phyloP scores from a whole-genome alignment of 176 grass and related monocot species.

The Elymus sibiricus region DNA sequence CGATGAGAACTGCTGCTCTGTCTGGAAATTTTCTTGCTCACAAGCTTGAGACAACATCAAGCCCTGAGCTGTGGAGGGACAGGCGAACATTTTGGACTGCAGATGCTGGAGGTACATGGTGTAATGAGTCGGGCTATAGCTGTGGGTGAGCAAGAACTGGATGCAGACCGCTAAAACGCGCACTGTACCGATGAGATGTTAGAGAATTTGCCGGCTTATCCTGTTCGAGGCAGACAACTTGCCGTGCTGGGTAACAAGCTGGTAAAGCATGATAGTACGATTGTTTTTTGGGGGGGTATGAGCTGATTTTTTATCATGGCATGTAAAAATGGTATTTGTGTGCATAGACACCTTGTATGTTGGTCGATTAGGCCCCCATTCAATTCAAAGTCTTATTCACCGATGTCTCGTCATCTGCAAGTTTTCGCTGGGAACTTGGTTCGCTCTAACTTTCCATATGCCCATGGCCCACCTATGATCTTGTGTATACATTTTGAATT shows the following conservation, averaged over 20 bases:
- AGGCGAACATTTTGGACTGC: not conserved
- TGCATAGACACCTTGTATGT: not conserved
- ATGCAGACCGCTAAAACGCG: not conserved
- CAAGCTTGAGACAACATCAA: constrained; percentile 27
- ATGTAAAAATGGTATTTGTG: not conserved
- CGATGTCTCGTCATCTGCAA: not conserved
- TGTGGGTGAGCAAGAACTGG: not conserved
- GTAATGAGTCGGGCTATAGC: not conserved
- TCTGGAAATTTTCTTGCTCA: constrained; percentile 69
- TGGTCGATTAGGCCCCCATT: not conserved
- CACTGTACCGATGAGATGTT: not conserved
- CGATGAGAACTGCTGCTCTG: constrained; percentile 76
- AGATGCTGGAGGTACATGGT: not conserved
- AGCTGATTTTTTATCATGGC: not conserved
- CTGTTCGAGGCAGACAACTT: not conserved
- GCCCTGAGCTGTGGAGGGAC: not conserved
- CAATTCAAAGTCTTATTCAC: not conserved
- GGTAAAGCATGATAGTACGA: not conserved
- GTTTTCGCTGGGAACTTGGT: not conserved
- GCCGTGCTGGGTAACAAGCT: not conserved
- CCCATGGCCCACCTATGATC: not conserved
- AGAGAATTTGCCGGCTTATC: not conserved
- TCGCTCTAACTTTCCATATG: not conserved
- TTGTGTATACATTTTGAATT: not conserved
- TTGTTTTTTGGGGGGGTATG: not conserved